Percentiles rank a stretch among this genome's conserved stretches.
Evolutionary conservation across 768 basidiomycete species (phyloP).

Genomic region (Collybia mongolica): DNA sequence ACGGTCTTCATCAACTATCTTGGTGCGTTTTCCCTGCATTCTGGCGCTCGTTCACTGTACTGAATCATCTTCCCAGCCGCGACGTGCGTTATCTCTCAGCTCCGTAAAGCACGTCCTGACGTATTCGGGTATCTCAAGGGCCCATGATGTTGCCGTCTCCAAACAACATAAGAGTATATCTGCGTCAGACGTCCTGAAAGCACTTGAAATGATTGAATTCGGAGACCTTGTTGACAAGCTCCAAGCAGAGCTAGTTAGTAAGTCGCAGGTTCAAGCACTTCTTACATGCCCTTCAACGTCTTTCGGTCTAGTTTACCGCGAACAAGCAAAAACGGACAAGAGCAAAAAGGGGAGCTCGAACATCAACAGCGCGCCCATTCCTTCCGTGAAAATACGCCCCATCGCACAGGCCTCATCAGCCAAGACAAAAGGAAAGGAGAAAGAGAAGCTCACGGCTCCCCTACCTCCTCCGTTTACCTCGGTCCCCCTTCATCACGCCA

Average conservation of each 20-base stretch:
- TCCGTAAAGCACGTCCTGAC: constrained; percentile 5
- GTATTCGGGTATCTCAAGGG: constrained; percentile 40
- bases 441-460: constrained; percentile 30
- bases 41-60: constrained; percentile 1
- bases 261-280: constrained; percentile 14
- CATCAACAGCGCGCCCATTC: constrained; percentile 18
- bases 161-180: constrained; percentile 84
- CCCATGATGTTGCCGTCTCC: constrained; percentile 86
- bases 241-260: constrained; percentile 64
- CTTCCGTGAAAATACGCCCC: constrained; percentile 17
- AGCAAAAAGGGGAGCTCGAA: constrained; percentile 35
- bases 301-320: constrained; percentile 55
- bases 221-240: constrained; percentile 65
- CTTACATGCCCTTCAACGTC: not conserved
- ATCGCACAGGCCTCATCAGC: constrained; percentile 9
- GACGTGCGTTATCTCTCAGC: constrained; percentile 34
- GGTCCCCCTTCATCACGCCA: constrained; percentile 19
- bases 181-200: constrained; percentile 87
- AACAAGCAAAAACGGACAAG: constrained; percentile 62
- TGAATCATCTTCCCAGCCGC: constrained; percentile 35
- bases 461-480: constrained; percentile 30
- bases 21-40: constrained; percentile 43
- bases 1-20: constrained; percentile 96
- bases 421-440: constrained; percentile 32
- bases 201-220: constrained; percentile 77